Evolutionary conservation across 257 asterid species (phyloP), one percentile per base, ranked within the genome.

Genomic region (Leonotis leonurus): DNA sequence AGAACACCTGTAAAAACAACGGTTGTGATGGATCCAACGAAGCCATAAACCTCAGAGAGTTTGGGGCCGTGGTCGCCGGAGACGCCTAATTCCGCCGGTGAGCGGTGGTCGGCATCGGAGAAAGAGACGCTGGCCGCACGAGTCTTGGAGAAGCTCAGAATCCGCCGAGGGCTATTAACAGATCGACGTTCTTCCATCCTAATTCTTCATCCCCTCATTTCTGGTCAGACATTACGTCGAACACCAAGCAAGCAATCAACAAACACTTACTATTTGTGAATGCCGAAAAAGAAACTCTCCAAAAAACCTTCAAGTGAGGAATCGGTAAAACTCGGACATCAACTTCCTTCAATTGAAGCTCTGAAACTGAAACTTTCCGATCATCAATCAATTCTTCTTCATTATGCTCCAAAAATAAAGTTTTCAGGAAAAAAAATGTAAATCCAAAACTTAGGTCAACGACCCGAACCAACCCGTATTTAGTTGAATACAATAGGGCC

Each of bases 11-110:
- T 75, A 61, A 88, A 80, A 63, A 91, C 94, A 56, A 85, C 92
- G 51, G 94, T 82, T 36, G 95, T 79, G 78, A 91, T 88, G 73
- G 96, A 86, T 54, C 98, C 98, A 54, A 91, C 95, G 65, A 91
- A 85, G 2, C 98, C 96, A 69, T 92, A 92, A 62, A 92, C 97
- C 80, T 92, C 99, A 0, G 91, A 83, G 52, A 77, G 87, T 60
- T 86, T 92, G 59, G 92, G 95, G 0, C 79, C 82, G 16, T 77
- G 82, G 55, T 73, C 75, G 60, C 75, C 77, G 68, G 82, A 73
- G 51, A 73, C 61, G 33, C 75, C 72, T 54, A 72, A 72, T 45
- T 65, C 75, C 9, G 81, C 14, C 37, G 78, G 80, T 35, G 76
- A 79, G 20, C 72, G 87, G 60, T 76, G 73, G 65, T 78, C 83